Percentiles rank a stretch among this genome's conserved stretches.
These are phyloP conservation scores for Metschnikowia gelsemii DNA, from an alignment of 805 yeast species.

Conservation along the genomic window DNA sequence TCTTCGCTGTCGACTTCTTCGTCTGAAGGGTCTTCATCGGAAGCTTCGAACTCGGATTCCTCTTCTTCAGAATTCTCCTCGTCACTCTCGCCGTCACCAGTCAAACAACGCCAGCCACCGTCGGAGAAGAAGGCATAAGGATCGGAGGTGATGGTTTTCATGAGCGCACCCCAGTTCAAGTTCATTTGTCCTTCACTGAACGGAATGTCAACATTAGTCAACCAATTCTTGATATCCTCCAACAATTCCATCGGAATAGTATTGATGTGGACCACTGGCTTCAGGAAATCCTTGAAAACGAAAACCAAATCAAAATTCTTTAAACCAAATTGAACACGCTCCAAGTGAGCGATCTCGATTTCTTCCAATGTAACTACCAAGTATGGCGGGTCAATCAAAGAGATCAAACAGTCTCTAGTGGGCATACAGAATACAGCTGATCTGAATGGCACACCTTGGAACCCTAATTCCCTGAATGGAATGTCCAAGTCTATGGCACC, in stretches of 20 bases:
- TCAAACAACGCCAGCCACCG: conserved; percentile 96
- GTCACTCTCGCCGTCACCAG: conserved; percentile 75
- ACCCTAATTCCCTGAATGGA: conserved; percentile 94
- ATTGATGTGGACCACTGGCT: conserved; percentile 87
- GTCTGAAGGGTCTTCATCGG: conserved; percentile 59
- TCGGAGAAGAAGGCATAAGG: conserved; percentile 90
- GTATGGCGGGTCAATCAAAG: conserved; percentile 92
- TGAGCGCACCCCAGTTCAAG: conserved; percentile 91
- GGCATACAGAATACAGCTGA: conserved; percentile 95
- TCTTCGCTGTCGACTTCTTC: conserved; percentile 61
- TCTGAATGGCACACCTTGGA: conserved; percentile 95
- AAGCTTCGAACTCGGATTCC: conserved; percentile 68
- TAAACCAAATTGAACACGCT: conserved; percentile 95
- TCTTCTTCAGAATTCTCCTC: conserved; percentile 68
- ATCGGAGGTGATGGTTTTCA: conserved; percentile 89
- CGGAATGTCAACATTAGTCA: conserved; percentile 96
- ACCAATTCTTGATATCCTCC: conserved; percentile 94
- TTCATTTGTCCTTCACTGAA: conserved; percentile 92
- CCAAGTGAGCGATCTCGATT: conserved; percentile 91
- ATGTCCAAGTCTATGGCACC: conserved; percentile 86
- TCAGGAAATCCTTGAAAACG: conserved; percentile 85
- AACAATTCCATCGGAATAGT: conserved; percentile 91
- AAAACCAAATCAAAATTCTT: conserved; percentile 97
- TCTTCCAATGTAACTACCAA: conserved; percentile 87
- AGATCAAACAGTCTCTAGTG: conserved; percentile 93